Conservation (phyloP, 202 grass and related monocot genomes). For the Saccharum hybrid region DNA sequence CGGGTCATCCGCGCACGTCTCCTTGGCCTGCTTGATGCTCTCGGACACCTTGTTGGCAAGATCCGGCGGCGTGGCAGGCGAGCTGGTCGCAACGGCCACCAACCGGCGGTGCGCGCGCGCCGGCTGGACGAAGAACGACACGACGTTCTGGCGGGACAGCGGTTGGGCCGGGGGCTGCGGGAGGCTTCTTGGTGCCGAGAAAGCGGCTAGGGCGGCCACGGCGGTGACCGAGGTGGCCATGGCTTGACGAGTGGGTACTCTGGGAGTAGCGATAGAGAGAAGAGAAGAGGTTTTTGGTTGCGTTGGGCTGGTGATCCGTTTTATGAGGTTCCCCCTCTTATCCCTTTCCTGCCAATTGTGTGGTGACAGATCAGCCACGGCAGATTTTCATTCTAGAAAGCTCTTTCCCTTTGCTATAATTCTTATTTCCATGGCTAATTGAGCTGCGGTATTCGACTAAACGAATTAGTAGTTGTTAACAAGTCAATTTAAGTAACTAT, state of each 20-base stretch:
- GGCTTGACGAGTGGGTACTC: constrained; percentile 4
- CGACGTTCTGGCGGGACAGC: constrained; percentile 12
- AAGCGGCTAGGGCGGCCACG: constrained; percentile 47
- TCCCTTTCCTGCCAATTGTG: constrained; percentile 48
- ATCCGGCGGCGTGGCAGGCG: constrained; percentile 67
- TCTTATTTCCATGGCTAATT: background rate
- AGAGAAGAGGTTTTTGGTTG: constrained; percentile 32
- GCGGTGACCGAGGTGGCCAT: constrained; percentile 51
- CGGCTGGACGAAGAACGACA: constrained; percentile 34
- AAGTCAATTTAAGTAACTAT: background rate
- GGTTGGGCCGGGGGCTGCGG: background rate
- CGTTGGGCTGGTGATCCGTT: constrained; percentile 27
- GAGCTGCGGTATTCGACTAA: background rate
- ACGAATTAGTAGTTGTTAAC: background rate
- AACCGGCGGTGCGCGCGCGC: constrained; percentile 28
- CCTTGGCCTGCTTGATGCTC: constrained; percentile 92
- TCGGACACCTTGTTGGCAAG: constrained; percentile 74
- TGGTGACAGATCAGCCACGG: constrained; percentile 58
- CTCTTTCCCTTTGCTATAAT: too few relatives aligned
- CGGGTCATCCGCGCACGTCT: constrained; percentile 72
- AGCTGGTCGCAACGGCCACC: constrained; percentile 36
- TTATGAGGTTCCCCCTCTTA: constrained; percentile 55
- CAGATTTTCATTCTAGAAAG: constrained; percentile 58
- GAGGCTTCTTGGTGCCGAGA: constrained; percentile 36
- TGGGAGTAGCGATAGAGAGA: background rate